Percentiles rank a stretch among this genome's conserved stretches.
Conservation (phyloP, 768 basidiomycete species). For the Suillus tomentosus region DNA sequence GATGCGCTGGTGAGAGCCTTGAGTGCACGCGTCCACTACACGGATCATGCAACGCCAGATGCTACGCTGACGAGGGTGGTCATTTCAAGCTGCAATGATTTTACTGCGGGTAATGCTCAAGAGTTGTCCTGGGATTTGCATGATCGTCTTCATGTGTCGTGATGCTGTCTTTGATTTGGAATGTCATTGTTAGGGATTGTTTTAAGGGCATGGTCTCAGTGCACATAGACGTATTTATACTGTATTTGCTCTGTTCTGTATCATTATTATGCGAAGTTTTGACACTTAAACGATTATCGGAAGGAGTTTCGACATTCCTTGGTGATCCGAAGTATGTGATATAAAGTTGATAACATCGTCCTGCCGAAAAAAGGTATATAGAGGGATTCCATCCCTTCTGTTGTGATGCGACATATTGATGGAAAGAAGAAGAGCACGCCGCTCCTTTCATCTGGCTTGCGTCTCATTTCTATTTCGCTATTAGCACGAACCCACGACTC, state of each 20-base stretch:
- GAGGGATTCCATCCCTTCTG: neutral
- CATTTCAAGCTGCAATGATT: constrained; percentile 26
- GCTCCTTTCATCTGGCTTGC: neutral
- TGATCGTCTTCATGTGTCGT: constrained; percentile 30
- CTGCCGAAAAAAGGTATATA: too few relatives aligned
- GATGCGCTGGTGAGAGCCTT: constrained; percentile 56
- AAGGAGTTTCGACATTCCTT: neutral
- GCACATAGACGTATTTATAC: constrained; percentile 2
- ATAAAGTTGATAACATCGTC: too few relatives aligned
- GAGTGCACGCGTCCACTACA: constrained; percentile 45
- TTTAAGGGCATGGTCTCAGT: neutral
- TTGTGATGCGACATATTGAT: neutral
- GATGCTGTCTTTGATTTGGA: neutral
- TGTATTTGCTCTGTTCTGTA: constrained; percentile 4
- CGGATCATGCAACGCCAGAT: constrained; percentile 33
- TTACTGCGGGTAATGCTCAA: constrained; percentile 22
- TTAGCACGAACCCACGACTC: neutral
- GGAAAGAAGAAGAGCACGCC: too few relatives aligned
- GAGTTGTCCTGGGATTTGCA: constrained; percentile 30
- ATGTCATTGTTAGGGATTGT: constrained; percentile 11
- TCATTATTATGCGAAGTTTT: neutral
- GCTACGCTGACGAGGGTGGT: constrained; percentile 30
- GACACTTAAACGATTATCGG: neutral
- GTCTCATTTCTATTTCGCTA: neutral
- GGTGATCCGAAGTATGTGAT: neutral